These are phyloP conservation scores for Cystoderma amianthinum DNA, from an alignment of 768 basidiomycete genomes.

Conservation along the genomic window DNA sequence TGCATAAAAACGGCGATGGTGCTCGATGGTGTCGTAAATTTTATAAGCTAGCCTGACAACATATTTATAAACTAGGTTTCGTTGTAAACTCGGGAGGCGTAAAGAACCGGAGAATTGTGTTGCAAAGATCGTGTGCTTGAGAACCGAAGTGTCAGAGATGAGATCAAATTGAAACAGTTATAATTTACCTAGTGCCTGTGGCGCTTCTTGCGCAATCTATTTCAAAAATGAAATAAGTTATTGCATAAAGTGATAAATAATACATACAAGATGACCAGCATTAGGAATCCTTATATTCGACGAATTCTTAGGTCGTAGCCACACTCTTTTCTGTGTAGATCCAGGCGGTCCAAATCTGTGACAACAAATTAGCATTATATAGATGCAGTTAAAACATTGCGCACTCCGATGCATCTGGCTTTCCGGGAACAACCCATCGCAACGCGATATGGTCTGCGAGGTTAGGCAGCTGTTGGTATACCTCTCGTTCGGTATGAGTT, in stretches of 20 bases:
- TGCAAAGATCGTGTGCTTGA: slow-evolving; percentile 14
- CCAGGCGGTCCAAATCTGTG: slow-evolving; percentile 26
- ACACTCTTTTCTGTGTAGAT: slow-evolving; percentile 28
- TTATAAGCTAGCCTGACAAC: too few relatives aligned
- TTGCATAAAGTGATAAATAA: slow-evolving; percentile 1
- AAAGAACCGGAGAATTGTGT: not conserved
- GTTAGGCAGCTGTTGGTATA: slow-evolving; percentile 29
- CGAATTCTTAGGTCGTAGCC: slow-evolving; percentile 34
- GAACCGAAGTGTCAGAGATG: not conserved
- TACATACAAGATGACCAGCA: slow-evolving; percentile 38
- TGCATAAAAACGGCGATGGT: too few relatives aligned
- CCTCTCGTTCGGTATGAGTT: slow-evolving; percentile 29
- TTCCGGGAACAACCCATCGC: slow-evolving; percentile 50
- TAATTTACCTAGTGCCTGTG: slow-evolving; percentile 20
- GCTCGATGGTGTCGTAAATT: too few relatives aligned
- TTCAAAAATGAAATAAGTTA: not conserved
- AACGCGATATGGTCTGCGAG: slow-evolving; percentile 46
- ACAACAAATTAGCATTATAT: not conserved
- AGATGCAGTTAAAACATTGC: slow-evolving; percentile 3
- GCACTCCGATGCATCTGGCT: slow-evolving; percentile 24
- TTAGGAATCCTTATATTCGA: slow-evolving; percentile 29
- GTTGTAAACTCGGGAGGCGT: not conserved
- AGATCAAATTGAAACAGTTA: not conserved
- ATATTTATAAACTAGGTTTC: not conserved
- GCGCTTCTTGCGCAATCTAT: slow-evolving; percentile 38